Conservation (phyloP, 345 rosid genomes). For the Murraya paniculata region DNA sequence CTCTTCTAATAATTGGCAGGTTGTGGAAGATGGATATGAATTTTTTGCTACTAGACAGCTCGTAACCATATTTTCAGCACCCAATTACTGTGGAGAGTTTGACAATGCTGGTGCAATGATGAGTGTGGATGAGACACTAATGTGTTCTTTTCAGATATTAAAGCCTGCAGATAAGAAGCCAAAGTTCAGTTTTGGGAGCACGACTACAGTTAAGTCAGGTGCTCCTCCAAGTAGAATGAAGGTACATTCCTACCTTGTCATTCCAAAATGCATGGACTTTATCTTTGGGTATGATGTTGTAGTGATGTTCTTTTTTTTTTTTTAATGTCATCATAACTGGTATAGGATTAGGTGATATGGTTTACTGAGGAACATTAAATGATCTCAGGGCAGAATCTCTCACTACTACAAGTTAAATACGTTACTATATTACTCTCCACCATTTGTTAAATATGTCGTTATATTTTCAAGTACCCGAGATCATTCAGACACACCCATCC, state of each 20-base stretch:
- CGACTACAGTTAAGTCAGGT: slow-evolving; percentile 40
- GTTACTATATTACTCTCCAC: too few species aligned
- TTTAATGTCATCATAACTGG: not conserved
- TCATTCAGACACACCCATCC: not conserved
- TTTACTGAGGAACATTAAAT: not conserved
- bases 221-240: slow-evolving; percentile 43
- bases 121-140: slow-evolving; percentile 63
- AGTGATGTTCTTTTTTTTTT: not conserved
- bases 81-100: slow-evolving; percentile 82
- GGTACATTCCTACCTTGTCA: slow-evolving; percentile 33
- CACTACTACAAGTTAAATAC: not conserved
- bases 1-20: slow-evolving; percentile 40
- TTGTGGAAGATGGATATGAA: slow-evolving; percentile 90
- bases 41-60: slow-evolving; percentile 73
- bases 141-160: slow-evolving; percentile 82
- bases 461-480: not conserved
- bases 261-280: not conserved
- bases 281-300: not conserved
- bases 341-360: not conserved
- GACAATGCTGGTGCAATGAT: slow-evolving; percentile 93
- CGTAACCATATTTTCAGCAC: slow-evolving; percentile 83
- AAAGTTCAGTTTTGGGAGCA: slow-evolving; percentile 51
- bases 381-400: not conserved
- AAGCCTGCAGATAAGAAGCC: slow-evolving; percentile 65
- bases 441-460: not conserved